Percentiles rank a stretch among this genome's conserved stretches.
Conservation (phyloP, 2,329 filamentous ascomycete genomes). For the Biscogniauxia marginata region DNA sequence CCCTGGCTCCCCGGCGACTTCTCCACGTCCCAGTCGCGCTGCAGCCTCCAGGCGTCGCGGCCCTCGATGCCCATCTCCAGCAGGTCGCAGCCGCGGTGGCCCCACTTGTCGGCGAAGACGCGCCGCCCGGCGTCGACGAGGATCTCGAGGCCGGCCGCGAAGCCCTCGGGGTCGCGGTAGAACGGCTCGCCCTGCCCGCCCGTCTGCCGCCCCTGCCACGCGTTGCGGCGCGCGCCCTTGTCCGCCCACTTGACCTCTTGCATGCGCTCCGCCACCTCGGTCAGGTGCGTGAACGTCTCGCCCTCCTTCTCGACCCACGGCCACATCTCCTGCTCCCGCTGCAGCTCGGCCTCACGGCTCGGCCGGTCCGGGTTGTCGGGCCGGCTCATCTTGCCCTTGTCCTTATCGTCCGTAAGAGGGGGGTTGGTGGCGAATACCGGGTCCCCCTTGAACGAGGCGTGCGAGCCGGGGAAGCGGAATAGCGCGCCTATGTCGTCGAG, state of each 20-base stretch:
- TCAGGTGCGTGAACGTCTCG: slow-evolving; percentile 36
- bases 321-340: slow-evolving; percentile 29
- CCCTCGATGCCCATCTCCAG: slow-evolving; percentile 30
- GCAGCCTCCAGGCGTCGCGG: slow-evolving; percentile 37
- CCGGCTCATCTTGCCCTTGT: neutral
- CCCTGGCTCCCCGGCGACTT: slow-evolving; percentile 26
- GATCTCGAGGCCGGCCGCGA: slow-evolving; percentile 33
- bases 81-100: slow-evolving; percentile 39
- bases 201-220: slow-evolving; percentile 41
- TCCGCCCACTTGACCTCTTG: slow-evolving; percentile 27
- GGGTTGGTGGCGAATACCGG: slow-evolving; percentile 24
- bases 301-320: slow-evolving; percentile 33
- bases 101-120: slow-evolving; percentile 42
- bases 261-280: slow-evolving; percentile 34
- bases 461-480: slow-evolving; percentile 38
- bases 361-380: slow-evolving; percentile 15
- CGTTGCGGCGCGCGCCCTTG: slow-evolving; percentile 32
- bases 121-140: slow-evolving; percentile 35
- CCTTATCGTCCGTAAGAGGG: slow-evolving; percentile 7
- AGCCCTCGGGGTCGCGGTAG: slow-evolving; percentile 40
- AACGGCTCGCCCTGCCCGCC: slow-evolving; percentile 45
- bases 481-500: slow-evolving; percentile 44
- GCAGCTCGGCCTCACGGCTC: slow-evolving; percentile 28
- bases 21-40: slow-evolving; percentile 37
- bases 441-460: slow-evolving; percentile 34